Evolutionary conservation across 305 asterid species (phyloP), one percentile per base, ranked within the genome.

Genomic region (Solanum hybrid): DNA sequence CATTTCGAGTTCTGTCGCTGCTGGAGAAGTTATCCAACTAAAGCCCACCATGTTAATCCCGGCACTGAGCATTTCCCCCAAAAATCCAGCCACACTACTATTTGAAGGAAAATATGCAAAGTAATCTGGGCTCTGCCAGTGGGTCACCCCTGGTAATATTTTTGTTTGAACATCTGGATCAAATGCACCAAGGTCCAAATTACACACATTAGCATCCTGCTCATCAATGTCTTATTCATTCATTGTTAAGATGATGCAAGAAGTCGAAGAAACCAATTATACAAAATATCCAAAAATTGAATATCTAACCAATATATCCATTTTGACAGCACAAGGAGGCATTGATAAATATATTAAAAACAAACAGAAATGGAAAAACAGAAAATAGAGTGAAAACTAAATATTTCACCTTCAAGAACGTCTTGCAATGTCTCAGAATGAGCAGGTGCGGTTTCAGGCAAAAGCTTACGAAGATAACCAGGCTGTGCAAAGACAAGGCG

Each of bases 21-120:
- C 99, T 78, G 99, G 99, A 85, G 99, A 97, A 60, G 96, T 94
- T 90, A 97, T 95, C 99, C 99, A 97, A 92, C 98, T 97, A 89
- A 97, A 97, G 1, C 99, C 99, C 91, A 97, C 99, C 96, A 95
- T 95, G 92, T 93, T 97, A 91, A 97, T 95, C 56, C 93, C 98
- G 14, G 97, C 98, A 93, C 99, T 95, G 45, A 97, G 98, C 99
- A 97, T 97, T 92, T 97, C 99, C 40, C 99, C 99, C 79, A 97
- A 90, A 89, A 97, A 96, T 77, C 99, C 99, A 0, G 99, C 99
- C 78, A 95, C 89, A 78, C 99, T 97, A 91, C 98, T 95, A 90
- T 97, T 97, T 76, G 95, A 91, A 60, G 98, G 97, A 91, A 91
- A 97, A 90, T 95, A 96, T 7, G 99, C 99, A 89, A 95, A 97